Percentiles rank a stretch among this genome's conserved stretches.
Conservation (phyloP, 805 yeast species). For the Candida tammaniensis region DNA sequence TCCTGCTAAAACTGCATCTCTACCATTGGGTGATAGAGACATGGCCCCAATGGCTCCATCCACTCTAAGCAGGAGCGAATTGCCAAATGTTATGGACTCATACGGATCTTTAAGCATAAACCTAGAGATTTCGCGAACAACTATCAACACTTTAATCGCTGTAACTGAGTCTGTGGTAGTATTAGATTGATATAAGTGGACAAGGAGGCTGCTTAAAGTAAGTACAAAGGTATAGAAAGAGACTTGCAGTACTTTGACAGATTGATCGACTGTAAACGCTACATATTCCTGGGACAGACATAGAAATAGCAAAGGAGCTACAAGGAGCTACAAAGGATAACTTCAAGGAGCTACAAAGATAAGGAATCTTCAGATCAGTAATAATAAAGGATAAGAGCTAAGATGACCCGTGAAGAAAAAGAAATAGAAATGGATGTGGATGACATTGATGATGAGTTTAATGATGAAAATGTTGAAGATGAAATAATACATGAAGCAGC, state of each 20-base stretch:
- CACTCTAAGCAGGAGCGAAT: slow-evolving; percentile 76
- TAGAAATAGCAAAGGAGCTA: no score
- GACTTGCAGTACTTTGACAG: no score
- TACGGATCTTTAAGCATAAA: slow-evolving; percentile 18
- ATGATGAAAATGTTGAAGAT: slow-evolving; percentile 18
- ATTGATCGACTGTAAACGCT: no score
- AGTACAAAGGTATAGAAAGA: no score
- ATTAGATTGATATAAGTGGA: no score
- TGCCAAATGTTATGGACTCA: slow-evolving; percentile 66
- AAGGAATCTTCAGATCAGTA: no score
- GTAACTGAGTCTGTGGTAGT: no score
- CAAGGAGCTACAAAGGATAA: no score
- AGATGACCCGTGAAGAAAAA: slow-evolving; percentile 17
- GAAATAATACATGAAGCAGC: slow-evolving; percentile 3
- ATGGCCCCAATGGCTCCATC: slow-evolving; percentile 93
- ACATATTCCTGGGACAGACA: no score
- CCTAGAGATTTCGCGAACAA: background rate
- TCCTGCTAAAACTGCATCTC: slow-evolving; percentile 92
- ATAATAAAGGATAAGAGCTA: no score
- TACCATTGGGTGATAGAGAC: slow-evolving; percentile 82
- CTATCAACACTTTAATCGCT: background rate
- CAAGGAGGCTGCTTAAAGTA: no score
- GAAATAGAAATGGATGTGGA: slow-evolving; percentile 8
- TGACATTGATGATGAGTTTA: slow-evolving; percentile 22
- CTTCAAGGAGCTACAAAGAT: no score